Base-by-base conservation (phyloP, 441 rosid genomes). In the Syzygium syzygioides region DNA sequence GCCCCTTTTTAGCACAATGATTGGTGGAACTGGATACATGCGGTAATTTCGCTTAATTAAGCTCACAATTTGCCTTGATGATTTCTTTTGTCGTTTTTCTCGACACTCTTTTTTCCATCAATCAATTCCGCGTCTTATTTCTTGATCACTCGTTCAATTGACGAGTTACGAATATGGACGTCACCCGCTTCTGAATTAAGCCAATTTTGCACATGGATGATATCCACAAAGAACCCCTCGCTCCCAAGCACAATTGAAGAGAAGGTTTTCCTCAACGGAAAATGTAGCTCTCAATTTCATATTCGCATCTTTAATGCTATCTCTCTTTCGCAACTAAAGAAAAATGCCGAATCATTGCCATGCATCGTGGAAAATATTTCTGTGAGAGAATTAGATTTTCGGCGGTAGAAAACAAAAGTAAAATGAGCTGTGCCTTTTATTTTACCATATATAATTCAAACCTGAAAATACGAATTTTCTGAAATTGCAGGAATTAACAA, bases 101-200 rank as follows among this genome's bases (percentile, higher is more conserved):
- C 37, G 37, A 37, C 37, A 2, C 37, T 37, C 37, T 37, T 37
- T 37, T 37, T 37, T 37, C 37, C 37, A 37, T 37, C 37, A 37
- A 64, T 30, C 6, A 64, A 30, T 64, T 4, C 37, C 41, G n/a
- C 9, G 0, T n/a, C 19, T n/a, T n/a, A 6, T 14, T 32, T 32
- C 12, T 66, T 0, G 20, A 66, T 32, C 6, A 2, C 6, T 1
- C 1, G 8, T 37, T 37, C 41, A 4, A 37, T 37, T 37, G 41
- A 37, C 13, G 3, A 10, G 2, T 19, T 34, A 66, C 7, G 5
- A 18, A 18, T 66, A n/a, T 15, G 14, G 17, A 34, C 5, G 11
- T 19, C 4, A 0, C 1, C 2, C 13, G 3, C 23, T 68, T 68
- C 37, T 9, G 0, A 66, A 66, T 0, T 66, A 17, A 66, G 14